These are phyloP conservation scores for Acer yangbiense DNA, from an alignment of 345 rosid genomes.

Conservation along the genomic window DNA sequence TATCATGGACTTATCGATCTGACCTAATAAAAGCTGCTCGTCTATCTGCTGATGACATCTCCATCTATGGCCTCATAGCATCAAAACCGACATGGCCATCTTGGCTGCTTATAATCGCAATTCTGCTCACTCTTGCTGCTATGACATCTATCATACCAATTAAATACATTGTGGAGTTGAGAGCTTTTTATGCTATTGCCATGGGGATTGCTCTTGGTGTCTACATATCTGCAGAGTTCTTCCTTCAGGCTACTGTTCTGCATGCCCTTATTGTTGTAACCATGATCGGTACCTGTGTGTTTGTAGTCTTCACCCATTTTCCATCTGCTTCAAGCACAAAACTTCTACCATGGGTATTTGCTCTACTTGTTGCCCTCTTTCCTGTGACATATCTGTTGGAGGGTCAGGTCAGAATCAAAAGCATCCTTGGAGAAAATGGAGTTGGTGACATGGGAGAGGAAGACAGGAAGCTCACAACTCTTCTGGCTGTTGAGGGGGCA, in stretches of 20 bases:
- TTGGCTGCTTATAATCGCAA: constrained; percentile 86
- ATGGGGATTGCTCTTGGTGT: constrained; percentile 93
- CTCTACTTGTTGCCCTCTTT: constrained; percentile 91
- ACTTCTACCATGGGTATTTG: constrained; percentile 96
- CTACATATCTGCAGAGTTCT: constrained; percentile 95
- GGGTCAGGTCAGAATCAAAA: constrained; percentile 91
- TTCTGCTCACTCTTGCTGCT: constrained; percentile 84
- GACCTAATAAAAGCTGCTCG: constrained; percentile 87
- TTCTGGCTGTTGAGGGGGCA: constrained; percentile 97
- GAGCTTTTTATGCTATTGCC: constrained; percentile 76
- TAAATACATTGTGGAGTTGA: constrained; percentile 81
- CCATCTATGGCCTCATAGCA: constrained; percentile 89
- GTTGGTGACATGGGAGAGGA: constrained; percentile 67
- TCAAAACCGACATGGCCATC: constrained; percentile 99
- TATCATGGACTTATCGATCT: constrained; percentile 83
- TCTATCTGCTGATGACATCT: constrained; percentile 90
- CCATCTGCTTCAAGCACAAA: constrained; percentile 98
- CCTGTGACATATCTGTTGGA: constrained; percentile 94
- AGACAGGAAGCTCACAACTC: constrained; percentile 72
- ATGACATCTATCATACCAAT: constrained; percentile 88
- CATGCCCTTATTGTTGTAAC: constrained; percentile 80
- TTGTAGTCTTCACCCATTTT: constrained; percentile 95
- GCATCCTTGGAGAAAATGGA: constrained; percentile 52
- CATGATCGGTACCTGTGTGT: constrained; percentile 84
- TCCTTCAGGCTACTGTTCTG: constrained; percentile 90